Conservation (phyloP, 2,329 filamentous ascomycete genomes). For the Fusarium tanahbumbuense region DNA sequence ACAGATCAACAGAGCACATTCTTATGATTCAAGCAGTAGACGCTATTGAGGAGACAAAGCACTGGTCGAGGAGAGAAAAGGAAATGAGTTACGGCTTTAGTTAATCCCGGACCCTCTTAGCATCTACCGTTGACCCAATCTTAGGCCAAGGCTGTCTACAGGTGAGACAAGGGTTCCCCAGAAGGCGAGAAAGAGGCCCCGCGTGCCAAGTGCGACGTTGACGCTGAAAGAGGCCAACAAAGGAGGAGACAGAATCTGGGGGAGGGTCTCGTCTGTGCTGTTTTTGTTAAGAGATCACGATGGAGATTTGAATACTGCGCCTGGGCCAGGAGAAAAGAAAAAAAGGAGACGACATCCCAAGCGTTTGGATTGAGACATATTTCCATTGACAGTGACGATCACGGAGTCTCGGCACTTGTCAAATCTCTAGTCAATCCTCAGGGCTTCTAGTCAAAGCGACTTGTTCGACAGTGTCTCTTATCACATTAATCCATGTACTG, state of each 20-base stretch:
- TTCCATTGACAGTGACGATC: slow-evolving; percentile 18
- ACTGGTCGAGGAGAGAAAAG: not conserved
- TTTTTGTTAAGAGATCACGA: not conserved
- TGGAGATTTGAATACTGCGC: not conserved
- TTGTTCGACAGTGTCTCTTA: not conserved
- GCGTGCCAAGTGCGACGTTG: slow-evolving; percentile 30
- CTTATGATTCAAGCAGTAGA: not conserved
- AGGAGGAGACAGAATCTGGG: slow-evolving; percentile 10
- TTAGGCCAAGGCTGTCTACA: not conserved
- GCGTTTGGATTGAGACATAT: slow-evolving; percentile 8
- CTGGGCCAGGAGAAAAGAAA: not conserved
- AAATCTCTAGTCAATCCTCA: slow-evolving; percentile 9
- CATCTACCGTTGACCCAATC: slow-evolving; percentile 9
- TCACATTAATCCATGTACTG: not conserved
- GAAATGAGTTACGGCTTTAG: not conserved
- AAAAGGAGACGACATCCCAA: not conserved
- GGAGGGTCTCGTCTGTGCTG: slow-evolving; percentile 24
- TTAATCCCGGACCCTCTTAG: slow-evolving; percentile 25
- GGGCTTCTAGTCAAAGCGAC: not conserved
- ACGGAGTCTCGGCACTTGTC: not conserved
- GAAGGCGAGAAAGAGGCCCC: slow-evolving; percentile 6
- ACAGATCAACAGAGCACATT: not conserved
- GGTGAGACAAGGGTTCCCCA: slow-evolving; percentile 11
- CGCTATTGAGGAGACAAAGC: not conserved
- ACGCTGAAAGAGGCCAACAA: slow-evolving; percentile 1